Conservation (phyloP, 2,329 filamentous ascomycete species). For the Colletotrichum sp. region DNA sequence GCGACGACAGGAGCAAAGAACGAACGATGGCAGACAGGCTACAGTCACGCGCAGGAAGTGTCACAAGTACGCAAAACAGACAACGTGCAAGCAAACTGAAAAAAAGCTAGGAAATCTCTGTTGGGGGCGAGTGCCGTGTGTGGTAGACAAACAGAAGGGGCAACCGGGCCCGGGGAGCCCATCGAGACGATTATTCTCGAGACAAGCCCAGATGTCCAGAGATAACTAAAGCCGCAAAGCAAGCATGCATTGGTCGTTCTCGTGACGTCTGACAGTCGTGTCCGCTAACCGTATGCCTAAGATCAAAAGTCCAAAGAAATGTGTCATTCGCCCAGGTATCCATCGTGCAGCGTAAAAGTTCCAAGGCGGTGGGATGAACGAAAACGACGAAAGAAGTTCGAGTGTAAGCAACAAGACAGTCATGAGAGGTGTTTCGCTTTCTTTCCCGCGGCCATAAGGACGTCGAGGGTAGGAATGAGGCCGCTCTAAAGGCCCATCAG, state of each 20-base stretch:
- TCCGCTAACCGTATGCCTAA: slow-evolving; percentile 23
- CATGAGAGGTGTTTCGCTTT: background rate
- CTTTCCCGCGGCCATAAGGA: background rate
- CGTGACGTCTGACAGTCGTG: slow-evolving; percentile 20
- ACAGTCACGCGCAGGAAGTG: slow-evolving; percentile 5
- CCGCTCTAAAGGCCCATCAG: background rate
- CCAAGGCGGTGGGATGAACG: slow-evolving; percentile 14
- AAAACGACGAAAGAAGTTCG: slow-evolving; percentile 8
- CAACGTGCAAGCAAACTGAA: slow-evolving; percentile 15
- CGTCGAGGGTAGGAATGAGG: background rate
- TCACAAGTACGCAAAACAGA: slow-evolving; percentile 14
- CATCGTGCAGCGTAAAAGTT: slow-evolving; percentile 19
- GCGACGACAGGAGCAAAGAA: background rate
- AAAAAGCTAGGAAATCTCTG: slow-evolving; percentile 20
- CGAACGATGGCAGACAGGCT: background rate
- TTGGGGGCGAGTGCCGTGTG: slow-evolving; percentile 13
- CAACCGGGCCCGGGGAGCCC: slow-evolving; percentile 5
- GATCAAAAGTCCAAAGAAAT: slow-evolving; percentile 23
- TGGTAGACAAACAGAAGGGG: slow-evolving; percentile 17
- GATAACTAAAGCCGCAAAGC: slow-evolving; percentile 14
- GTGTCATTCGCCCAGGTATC: slow-evolving; percentile 21
- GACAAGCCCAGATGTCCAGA: slow-evolving; percentile 16
- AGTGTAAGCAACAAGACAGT: slow-evolving; percentile 10
- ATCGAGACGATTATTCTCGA: slow-evolving; percentile 14
- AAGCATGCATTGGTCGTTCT: slow-evolving; percentile 20